Base-by-base conservation (phyloP, 768 basidiomycete species). In the Epithele typhae region DNA sequence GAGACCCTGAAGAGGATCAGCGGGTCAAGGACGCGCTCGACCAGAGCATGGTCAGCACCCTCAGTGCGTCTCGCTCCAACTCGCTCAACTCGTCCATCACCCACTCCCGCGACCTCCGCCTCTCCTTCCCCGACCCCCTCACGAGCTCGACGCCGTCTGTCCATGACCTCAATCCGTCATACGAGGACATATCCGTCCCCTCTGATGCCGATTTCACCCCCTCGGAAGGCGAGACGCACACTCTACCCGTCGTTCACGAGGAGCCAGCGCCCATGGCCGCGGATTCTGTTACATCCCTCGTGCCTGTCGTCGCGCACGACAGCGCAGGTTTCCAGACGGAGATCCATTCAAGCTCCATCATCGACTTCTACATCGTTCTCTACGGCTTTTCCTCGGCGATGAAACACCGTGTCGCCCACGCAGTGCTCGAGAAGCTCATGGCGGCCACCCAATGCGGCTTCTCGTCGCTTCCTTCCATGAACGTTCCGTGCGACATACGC, bases 121-220 rank as follows among this genome's bases (percentile, higher is more conserved):
- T 90, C 48, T 89, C 87, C 25, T 91, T 91, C 68, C 87, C 87
- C 32, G 87, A 91, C 67, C 87, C 87, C 49, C 74, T 90, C 59
- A 81, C 79, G 45, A 84, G 82, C 61, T 33, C 41, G 18, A 52
- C 37, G 38, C 84, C 84, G 44, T 74, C 72, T 51, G 75, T 80
- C 64, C 78, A 85, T 47, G 68, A 78, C 41, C 58, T 68, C 40
- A 74, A 72, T 62, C 72, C 75, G 50, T 81, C 83, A 25, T 81
- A 76, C 59, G 78, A 81, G 52, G 72, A 77, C 27, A 56, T 71
- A 38, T 69, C 75, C 46, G 64, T 67, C 40, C 64, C 68, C 43
- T 45, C 46, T 33, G 59, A 59, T 25, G 33, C 37, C 27, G 61
- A 58, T 44, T 40, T 32, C 30, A n/a, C n/a, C n/a, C n/a, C n/a